Conservation (phyloP, 1,139 yeast species). For the Keqinozyma sinolaborantium region DNA sequence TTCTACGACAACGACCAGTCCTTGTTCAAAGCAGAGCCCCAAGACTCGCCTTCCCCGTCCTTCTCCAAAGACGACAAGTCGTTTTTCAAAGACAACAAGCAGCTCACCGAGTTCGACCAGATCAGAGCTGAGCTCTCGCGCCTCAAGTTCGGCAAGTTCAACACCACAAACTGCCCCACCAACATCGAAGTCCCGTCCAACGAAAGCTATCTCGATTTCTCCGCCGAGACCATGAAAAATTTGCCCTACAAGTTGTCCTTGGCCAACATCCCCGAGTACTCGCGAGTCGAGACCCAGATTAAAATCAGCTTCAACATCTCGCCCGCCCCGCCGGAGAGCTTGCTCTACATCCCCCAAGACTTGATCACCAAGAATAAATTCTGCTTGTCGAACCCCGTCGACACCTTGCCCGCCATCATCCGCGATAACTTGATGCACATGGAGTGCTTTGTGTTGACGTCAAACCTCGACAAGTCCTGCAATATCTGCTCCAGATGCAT, state of each 20-base stretch:
- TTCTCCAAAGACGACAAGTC: neutral
- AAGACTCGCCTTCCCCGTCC: neutral
- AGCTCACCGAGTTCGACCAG: constrained; percentile 29
- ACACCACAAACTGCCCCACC: constrained; percentile 37
- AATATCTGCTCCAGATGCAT: constrained; percentile 85
- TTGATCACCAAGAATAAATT: constrained; percentile 84
- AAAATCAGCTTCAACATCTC: constrained; percentile 64
- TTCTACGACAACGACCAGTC: neutral
- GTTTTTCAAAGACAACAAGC: neutral
- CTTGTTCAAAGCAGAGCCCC: neutral
- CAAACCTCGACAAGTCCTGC: constrained; percentile 52
- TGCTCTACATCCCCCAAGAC: constrained; percentile 80
- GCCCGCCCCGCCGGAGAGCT: constrained; percentile 70
- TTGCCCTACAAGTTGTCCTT: constrained; percentile 61
- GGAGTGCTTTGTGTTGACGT: constrained; percentile 67
- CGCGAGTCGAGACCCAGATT: constrained; percentile 94
- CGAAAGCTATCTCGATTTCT: constrained; percentile 35
- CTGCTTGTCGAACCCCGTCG: constrained; percentile 51
- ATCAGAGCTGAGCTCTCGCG: constrained; percentile 52
- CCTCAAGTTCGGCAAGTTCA: constrained; percentile 52
- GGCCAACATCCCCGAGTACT: constrained; percentile 66
- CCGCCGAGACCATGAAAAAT: constrained; percentile 29
- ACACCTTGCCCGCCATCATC: constrained; percentile 41
- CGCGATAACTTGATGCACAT: constrained; percentile 53
- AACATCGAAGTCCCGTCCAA: constrained; percentile 25